Evolutionary conservation across 1,284 basidiomycete species (phyloP), one percentile per base, ranked within the genome.

Genomic region (Schizopora paradoxa): DNA sequence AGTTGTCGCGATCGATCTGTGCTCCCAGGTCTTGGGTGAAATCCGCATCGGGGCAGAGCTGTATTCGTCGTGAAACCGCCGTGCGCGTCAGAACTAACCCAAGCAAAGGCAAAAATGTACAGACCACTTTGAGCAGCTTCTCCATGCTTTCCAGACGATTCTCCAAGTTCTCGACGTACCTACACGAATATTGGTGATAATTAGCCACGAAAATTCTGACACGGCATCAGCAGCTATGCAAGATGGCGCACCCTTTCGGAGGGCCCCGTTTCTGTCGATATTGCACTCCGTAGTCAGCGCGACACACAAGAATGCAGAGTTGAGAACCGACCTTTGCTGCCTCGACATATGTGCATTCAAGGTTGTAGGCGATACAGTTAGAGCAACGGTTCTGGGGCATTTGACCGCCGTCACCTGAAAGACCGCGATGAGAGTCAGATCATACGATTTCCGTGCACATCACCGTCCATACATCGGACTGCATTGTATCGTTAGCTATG

Each of bases 231-330:
- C 18, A 25, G 34, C 13, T 34, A 8, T 8, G 22, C 16, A 65
- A n/a, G n/a, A n/a, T n/a, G n/a, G n/a, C 76, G 49, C 58, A 91
- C 76, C 87, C 88, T 67, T 91, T 89, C 1, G 89, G 85, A 22
- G 88, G 86, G 2, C 88, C 87, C 29, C 89, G 79, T 69, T 89
- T 86, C 77, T 90, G 67, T 45, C 16, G 28, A 25, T n/a, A 22
- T 11, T n/a, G n/a, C n/a, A n/a, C n/a, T n/a, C n/a, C n/a, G 18
- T 26, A 7, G 38, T 40, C 28, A 36, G 18, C 16, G 11, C 19
- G 28, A 22, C 25, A 8, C 18, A 32, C 18, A 26, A 14, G 27
- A 5, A 13, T 6, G 35, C 31, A 13, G 2, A 16, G 4, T n/a
- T 31, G 61, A 58, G 58, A 27, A 63, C 70, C 38, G 50, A 84